A percentile compares a stretch with the other conserved stretches of the same genome.
These are phyloP conservation scores for Scutellaria barbata DNA, from an alignment of 257 asterid species.

Conservation along the genomic window DNA sequence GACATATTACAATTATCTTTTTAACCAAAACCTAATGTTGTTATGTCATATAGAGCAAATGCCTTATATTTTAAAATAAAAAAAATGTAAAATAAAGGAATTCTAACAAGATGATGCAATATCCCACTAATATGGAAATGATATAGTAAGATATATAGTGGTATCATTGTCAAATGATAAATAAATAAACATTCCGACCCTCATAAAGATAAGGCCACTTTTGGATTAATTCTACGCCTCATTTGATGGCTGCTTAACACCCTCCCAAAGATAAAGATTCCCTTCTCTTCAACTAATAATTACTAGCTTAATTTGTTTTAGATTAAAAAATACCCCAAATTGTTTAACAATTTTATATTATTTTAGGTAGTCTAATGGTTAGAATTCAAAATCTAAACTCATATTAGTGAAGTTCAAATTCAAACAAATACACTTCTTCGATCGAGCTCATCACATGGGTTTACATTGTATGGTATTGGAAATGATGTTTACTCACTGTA, in stretches of 20 bases:
- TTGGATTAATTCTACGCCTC: conserved; percentile 29
- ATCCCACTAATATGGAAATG: conserved; percentile 24
- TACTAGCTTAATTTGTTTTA: neutral
- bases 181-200: conserved; percentile 9
- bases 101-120: conserved; percentile 30
- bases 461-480: too few species aligned
- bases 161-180: conserved; percentile 30
- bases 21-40: conserved; percentile 32
- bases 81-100: neutral
- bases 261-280: conserved; percentile 5
- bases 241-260: conserved; percentile 25
- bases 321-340: neutral
- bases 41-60: conserved; percentile 17
- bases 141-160: conserved; percentile 19
- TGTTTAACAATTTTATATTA: too few species aligned
- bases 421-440: too few species aligned
- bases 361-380: too few species aligned
- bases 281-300: neutral
- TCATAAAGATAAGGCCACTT: conserved; percentile 24
- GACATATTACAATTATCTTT: too few species aligned
- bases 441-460: too few species aligned
- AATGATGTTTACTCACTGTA: too few species aligned
- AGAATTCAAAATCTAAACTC: too few species aligned
- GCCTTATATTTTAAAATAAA: too few species aligned
- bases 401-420: too few species aligned